A percentile compares a stretch with the other conserved stretches of the same genome.
These are phyloP conservation scores for Psilocybe tampanensis DNA, from an alignment of 768 basidiomycete species.

Conservation along the genomic window DNA sequence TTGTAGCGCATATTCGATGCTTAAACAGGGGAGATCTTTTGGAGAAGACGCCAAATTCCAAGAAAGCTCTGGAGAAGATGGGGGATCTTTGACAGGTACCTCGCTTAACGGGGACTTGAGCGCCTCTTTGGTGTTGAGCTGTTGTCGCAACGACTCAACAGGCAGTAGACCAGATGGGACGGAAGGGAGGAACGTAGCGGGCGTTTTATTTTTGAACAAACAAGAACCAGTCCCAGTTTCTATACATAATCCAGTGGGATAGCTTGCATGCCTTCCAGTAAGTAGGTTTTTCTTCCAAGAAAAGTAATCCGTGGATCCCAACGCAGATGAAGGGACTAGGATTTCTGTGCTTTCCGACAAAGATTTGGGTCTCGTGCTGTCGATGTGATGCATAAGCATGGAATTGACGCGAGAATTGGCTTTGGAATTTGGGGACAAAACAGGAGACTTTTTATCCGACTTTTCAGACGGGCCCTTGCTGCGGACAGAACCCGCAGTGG, in stretches of 20 bases:
- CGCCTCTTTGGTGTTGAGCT: neutral
- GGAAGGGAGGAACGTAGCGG: neutral
- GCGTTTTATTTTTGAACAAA: neutral
- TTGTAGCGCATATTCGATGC: neutral
- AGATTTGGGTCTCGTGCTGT: neutral
- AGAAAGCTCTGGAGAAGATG: too few relatives aligned
- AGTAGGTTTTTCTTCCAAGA: neutral
- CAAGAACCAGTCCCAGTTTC: neutral
- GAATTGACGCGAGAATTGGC: neutral
- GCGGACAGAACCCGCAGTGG: neutral
- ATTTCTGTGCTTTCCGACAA: neutral
- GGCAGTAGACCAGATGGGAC: neutral
- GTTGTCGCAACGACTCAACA: too few relatives aligned
- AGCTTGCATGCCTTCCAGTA: neutral
- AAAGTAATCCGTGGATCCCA: neutral
- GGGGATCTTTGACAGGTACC: too few relatives aligned
- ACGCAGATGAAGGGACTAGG: neutral
- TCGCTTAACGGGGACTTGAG: neutral
- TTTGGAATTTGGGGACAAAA: neutral
- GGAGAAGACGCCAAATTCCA: too few relatives aligned
- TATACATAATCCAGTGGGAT: neutral
- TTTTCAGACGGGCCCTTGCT: neutral
- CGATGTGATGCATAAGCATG: neutral
- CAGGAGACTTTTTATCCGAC: neutral
- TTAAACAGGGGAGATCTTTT: neutral